Evolutionary conservation across 305 asterid species (phyloP), one percentile per base, ranked within the genome.

Genomic region (Fraxinus paxiana): DNA sequence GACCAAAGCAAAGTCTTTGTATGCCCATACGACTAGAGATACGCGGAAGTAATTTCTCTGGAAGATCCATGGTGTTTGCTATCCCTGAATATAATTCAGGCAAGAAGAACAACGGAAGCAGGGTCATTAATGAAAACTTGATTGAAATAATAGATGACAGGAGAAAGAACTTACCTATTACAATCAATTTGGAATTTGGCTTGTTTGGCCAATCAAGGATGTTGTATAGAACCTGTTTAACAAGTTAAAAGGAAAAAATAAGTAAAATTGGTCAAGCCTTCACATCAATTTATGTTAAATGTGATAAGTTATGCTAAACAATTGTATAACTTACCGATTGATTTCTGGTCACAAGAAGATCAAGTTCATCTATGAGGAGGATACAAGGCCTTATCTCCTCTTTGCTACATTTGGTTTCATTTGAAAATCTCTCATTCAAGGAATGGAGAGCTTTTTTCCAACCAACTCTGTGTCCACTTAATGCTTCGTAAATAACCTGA

Each of bases 31-130:
- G 96, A 86, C 99, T 96, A 43, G 98, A 94, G 87, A 96, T 92
- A 63, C 98, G 93, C 0, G 99, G 98, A 82, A 96, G 94, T 87
- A 96, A 84, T 92, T 92, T 96, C 90, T 96, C 99, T 30, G 99
- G 99, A 87, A 96, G 99, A 92, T 96, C 98, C 98, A 96, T 96
- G 69, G 99, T 94, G 88, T 96, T 96, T 88, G 99, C 99, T 83
- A 94, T 96, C 79, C 99, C 99, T 96, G 90, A 76, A 87, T 81
- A 75, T 75, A 73, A 31, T 30, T 35, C 30, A 63, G 51, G 41
- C 51, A 75, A 67, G 76, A 79, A 30, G 77, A 78, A 51, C 73
- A 84, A 65, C 28, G 54, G 28, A 67, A 79, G 63, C 73, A 79
- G 79, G 18, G 61, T 33, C 46, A 76, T 56, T 43, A 72, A 46